A percentile compares a stretch with the other conserved stretches of the same genome.
phyloP scores from a whole-genome alignment of 768 basidiomycete species.

The Macrolepiota dolichaula region DNA sequence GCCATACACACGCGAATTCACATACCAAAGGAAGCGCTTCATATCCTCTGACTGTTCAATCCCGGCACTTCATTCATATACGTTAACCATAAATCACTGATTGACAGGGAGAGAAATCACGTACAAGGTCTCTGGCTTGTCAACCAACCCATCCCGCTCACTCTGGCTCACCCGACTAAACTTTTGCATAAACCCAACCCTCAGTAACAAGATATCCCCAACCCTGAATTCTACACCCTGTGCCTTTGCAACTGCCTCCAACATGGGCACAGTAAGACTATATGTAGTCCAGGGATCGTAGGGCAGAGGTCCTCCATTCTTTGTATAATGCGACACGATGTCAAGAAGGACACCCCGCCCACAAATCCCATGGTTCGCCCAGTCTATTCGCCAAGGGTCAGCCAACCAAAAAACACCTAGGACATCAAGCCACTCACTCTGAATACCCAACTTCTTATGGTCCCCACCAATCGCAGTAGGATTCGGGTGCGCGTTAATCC shows the following conservation, averaged over 20 bases:
- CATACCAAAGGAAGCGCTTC: slow-evolving; percentile 71
- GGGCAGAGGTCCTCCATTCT: slow-evolving; percentile 36
- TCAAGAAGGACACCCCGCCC: slow-evolving; percentile 69
- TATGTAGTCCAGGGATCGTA: slow-evolving; percentile 65
- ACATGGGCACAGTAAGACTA: slow-evolving; percentile 46
- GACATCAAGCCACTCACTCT: slow-evolving; percentile 41
- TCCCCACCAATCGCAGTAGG: slow-evolving; percentile 45
- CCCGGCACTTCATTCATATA: slow-evolving; percentile 45
- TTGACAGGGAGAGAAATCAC: slow-evolving; percentile 17
- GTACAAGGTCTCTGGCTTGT: slow-evolving; percentile 50
- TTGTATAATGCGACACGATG: slow-evolving; percentile 51
- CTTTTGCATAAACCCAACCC: slow-evolving; percentile 62
- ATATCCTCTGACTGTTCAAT: slow-evolving; percentile 67
- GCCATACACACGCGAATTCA: slow-evolving; percentile 1
- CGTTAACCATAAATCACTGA: background rate
- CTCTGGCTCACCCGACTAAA: slow-evolving; percentile 40
- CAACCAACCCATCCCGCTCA: slow-evolving; percentile 39
- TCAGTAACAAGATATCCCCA: slow-evolving; percentile 59
- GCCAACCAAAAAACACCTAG: background rate
- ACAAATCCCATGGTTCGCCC: slow-evolving; percentile 68
- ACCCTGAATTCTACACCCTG: slow-evolving; percentile 56
- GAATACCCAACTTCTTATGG: slow-evolving; percentile 56
- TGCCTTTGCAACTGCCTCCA: slow-evolving; percentile 54
- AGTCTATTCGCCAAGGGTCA: slow-evolving; percentile 45
- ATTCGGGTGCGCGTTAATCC: slow-evolving; percentile 44